Conservation (phyloP, 768 basidiomycete species). For the Boletus tylopilopsis region DNA sequence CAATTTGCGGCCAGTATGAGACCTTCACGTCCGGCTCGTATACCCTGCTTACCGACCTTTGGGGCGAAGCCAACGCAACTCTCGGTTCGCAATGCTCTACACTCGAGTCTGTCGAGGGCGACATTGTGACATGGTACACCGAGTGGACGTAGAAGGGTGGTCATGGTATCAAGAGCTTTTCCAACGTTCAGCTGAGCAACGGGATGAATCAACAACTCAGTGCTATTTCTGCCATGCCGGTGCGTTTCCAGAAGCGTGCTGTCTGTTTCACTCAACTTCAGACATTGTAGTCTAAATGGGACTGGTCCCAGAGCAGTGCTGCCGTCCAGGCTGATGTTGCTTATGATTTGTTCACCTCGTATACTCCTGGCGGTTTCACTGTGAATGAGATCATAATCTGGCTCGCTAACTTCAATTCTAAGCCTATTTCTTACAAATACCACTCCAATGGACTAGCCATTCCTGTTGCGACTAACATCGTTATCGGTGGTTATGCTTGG, state of each 20-base stretch:
- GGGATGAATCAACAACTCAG: background rate
- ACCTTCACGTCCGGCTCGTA: constrained; percentile 33
- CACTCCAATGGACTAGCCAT: background rate
- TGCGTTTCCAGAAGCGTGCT: constrained; percentile 27
- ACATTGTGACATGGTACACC: constrained; percentile 49
- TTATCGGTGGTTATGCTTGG: background rate
- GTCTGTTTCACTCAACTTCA: background rate
- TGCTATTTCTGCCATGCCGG: constrained; percentile 46
- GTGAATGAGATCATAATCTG: constrained; percentile 57
- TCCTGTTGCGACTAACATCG: background rate
- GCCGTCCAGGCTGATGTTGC: constrained; percentile 54
- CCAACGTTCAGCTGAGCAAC: constrained; percentile 49
- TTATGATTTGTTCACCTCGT: constrained; percentile 61
- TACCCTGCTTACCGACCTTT: constrained; percentile 42
- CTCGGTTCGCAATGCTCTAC: constrained; percentile 52
- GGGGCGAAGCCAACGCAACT: constrained; percentile 37
- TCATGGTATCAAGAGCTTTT: constrained; percentile 52
- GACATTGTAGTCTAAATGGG: constrained; percentile 33
- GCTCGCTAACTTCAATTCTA: constrained; percentile 43
- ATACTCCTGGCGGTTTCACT: constrained; percentile 43
- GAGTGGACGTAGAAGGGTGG: constrained; percentile 48
- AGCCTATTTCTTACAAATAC: background rate
- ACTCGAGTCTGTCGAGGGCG: constrained; percentile 42
- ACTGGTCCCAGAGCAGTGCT: constrained; percentile 48
- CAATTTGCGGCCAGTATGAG: constrained; percentile 25